phyloP scores from a whole-genome alignment of 805 yeast species.

The Saturnispora hagleri region DNA sequence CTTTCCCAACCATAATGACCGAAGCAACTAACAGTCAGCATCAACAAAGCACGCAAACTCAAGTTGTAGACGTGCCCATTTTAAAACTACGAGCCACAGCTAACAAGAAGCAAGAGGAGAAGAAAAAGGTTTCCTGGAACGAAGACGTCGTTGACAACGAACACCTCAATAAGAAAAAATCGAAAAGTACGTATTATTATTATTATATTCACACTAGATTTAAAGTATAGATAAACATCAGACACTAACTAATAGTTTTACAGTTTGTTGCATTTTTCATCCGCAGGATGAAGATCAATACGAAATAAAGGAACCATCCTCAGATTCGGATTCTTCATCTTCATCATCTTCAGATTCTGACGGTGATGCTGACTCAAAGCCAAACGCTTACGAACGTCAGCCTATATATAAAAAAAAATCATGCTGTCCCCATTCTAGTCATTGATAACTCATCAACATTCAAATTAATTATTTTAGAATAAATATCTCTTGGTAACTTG shows the following conservation, averaged over 20 bases:
- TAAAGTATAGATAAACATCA: not conserved
- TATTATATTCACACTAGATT: not conserved
- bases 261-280: constrained; percentile 75
- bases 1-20: not conserved
- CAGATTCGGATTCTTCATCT: constrained; percentile 18
- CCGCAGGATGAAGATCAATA: constrained; percentile 52
- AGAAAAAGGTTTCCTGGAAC: constrained; percentile 68
- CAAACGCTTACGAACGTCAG: constrained; percentile 86
- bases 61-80: constrained; percentile 14
- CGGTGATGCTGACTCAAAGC: constrained; percentile 24
- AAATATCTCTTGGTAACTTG: constrained; percentile 82
- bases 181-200: constrained; percentile 44
- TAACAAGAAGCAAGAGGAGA: constrained; percentile 10
- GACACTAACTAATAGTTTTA: constrained; percentile 11
- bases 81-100: constrained; percentile 15
- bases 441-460: not conserved
- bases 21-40: not conserved
- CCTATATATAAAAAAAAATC: constrained; percentile 45
- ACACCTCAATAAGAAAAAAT: constrained; percentile 75
- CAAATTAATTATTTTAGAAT: constrained; percentile 30
- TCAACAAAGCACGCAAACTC: constrained; percentile 2
- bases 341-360: constrained; percentile 15
- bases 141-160: constrained; percentile 88
- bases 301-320: constrained; percentile 19
- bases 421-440: constrained; percentile 7